Evolutionary conservation across 164 flowering plant genomes (phyloP).

Genomic region (Vitis amurensis): DNA sequence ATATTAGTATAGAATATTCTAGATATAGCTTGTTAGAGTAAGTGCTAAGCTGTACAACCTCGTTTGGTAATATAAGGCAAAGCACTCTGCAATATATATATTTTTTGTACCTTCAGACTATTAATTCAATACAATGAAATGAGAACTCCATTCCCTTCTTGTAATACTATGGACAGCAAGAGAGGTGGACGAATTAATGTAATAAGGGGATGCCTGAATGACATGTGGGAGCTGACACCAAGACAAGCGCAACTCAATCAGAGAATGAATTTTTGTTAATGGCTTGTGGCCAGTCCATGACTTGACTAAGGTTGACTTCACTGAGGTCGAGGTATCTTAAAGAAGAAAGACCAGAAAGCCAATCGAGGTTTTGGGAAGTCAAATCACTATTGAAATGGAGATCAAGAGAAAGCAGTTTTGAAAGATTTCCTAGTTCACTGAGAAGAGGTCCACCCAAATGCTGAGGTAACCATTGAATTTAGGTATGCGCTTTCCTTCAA

Average conservation of each 20-base stretch:
- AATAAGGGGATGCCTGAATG: too few species aligned
- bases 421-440: conserved; percentile 26
- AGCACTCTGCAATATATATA: too few species aligned
- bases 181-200: too few species aligned
- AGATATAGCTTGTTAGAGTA: too few species aligned
- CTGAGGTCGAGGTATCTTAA: conserved; percentile 15
- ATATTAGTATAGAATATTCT: too few species aligned
- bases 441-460: conserved; percentile 14
- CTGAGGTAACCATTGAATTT: conserved; percentile 4
- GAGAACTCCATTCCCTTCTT: too few species aligned
- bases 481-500: neutral
- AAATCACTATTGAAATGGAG: neutral
- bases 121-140: too few species aligned
- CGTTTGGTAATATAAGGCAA: too few species aligned
- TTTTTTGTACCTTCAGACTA: too few species aligned
- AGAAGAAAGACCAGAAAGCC: conserved; percentile 16
- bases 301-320: neutral
- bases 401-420: conserved; percentile 24
- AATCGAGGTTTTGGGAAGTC: neutral
- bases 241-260: conserved; percentile 2
- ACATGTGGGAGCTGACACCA: too few species aligned
- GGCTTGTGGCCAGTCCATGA: conserved; percentile 9
- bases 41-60: too few species aligned
- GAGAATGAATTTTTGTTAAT: conserved; percentile 13
- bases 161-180: too few species aligned